Evolutionary conservation across 257 asterid genomes (phyloP), one percentile per base, ranked within the genome.

Genomic region (Linaria vulgaris): DNA sequence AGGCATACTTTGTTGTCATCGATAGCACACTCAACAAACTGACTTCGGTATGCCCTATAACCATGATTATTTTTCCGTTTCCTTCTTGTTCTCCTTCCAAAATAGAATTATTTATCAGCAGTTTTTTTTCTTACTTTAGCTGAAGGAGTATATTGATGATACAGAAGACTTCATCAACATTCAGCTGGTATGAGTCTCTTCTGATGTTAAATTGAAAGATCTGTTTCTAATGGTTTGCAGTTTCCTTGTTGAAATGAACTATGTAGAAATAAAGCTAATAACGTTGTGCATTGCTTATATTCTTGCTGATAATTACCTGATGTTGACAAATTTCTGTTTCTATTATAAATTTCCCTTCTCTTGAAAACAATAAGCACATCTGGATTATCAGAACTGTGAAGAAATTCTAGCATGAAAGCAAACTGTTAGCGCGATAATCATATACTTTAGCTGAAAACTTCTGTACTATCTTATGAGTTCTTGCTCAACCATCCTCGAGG

Each of bases 1-100:
- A 92, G 81, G 98, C 98, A 49, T 92, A 92, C 70, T 92, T 92
- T 69, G 97, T 92, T 66, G 96, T 88, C 72, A 92, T 92, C 31
- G 98, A 92, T 75, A 84, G 96, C 84, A 92, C 97, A 37, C 92
- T 86, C 69, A 92, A 89, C 79, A 92, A 92, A 78, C 74, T 92
- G 74, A 89, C 97, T 34, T 34, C 41, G 41, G 41, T 34, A 34
- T 34, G 11, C 1, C 41, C 41, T 34, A 4, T 34, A 34, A 34
- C 10, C 41, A 34, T 34, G 10, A 34, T 34, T 2, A 34, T 7
- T 8, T 11, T 14, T 59, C 56, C 62, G 55, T 37, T 17, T n/a
- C 4, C 59, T 15, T n/a, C 68, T 58, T 69, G 8, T 62, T 53
- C 59, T 24, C 30, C 43, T 65, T 53, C 66, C 27, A 34, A 34